Evolutionary conservation across 2,329 filamentous ascomycete species (phyloP).

Genomic region (Pestalotiopsis sp.): DNA sequence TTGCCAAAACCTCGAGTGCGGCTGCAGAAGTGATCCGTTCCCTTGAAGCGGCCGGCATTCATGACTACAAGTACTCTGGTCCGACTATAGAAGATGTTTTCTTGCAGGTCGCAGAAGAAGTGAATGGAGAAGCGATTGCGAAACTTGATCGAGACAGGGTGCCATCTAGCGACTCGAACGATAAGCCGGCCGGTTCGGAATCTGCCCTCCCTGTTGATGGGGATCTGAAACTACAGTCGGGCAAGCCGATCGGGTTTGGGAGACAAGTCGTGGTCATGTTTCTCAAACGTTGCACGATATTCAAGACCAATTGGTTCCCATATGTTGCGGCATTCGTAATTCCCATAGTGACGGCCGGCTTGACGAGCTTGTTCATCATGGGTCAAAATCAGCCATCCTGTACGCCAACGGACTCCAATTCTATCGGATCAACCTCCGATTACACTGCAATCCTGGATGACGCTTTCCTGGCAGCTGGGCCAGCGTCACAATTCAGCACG

Average conservation of each 20-base stretch:
- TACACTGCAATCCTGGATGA: slow-evolving; percentile 34
- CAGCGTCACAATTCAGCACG: slow-evolving; percentile 40
- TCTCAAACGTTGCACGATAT: slow-evolving; percentile 73
- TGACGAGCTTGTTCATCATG: slow-evolving; percentile 77
- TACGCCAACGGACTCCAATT: slow-evolving; percentile 30
- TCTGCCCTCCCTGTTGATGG: slow-evolving; percentile 18
- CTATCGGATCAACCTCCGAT: slow-evolving; percentile 36
- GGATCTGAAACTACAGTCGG: slow-evolving; percentile 63
- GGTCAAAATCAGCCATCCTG: slow-evolving; percentile 29
- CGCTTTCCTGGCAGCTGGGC: slow-evolving; percentile 45
- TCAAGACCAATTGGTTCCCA: slow-evolving; percentile 77
- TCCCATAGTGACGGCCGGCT: slow-evolving; percentile 76
- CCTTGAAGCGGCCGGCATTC: slow-evolving; percentile 67
- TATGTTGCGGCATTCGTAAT: slow-evolving; percentile 75
- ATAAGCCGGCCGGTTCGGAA: slow-evolving; percentile 25
- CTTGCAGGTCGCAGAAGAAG: slow-evolving; percentile 80
- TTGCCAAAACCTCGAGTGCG: slow-evolving; percentile 67
- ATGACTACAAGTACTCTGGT: slow-evolving; percentile 82
- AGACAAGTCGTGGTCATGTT: slow-evolving; percentile 76
- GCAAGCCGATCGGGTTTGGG: slow-evolving; percentile 67
- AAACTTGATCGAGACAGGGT: slow-evolving; percentile 9
- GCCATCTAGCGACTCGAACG: slow-evolving; percentile 15
- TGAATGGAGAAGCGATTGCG: slow-evolving; percentile 51
- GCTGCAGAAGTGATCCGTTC: slow-evolving; percentile 71
- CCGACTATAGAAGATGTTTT: slow-evolving; percentile 95